Percentiles rank a stretch among this genome's conserved stretches.
Evolutionary conservation across 257 asterid genomes (phyloP).

Genomic region (Echites panduratus): DNA sequence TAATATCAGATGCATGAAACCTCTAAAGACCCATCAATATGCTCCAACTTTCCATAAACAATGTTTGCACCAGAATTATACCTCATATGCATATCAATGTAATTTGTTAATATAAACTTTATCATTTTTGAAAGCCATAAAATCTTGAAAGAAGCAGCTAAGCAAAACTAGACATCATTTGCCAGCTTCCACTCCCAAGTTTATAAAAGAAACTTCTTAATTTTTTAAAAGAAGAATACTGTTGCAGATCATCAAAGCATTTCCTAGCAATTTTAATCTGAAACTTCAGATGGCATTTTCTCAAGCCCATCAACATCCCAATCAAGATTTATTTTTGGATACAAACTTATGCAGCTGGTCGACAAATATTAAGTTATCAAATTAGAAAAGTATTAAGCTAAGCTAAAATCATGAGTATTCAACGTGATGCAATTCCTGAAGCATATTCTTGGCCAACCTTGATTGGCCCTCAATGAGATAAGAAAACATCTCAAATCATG

Average conservation of each 20-base stretch:
- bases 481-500: background rate
- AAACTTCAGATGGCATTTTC: background rate
- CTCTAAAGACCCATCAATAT: too few species aligned
- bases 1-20: too few species aligned
- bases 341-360: background rate
- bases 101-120: too few species aligned
- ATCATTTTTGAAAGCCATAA: background rate
- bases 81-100: too few species aligned
- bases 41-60: too few species aligned
- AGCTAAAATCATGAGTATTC: background rate
- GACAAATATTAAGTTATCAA: background rate
- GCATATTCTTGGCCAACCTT: background rate
- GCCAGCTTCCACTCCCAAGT: background rate
- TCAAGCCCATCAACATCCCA: background rate
- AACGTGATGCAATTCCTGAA: background rate
- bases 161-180: background rate
- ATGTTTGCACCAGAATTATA: too few species aligned
- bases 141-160: conserved; percentile 4
- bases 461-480: background rate
- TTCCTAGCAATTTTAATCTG: background rate
- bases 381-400: background rate
- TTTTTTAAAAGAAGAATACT: background rate
- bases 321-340: background rate
- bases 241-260: background rate
- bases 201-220: background rate